These are phyloP conservation scores for Canna indica DNA, from an alignment of 176 grass and related monocot species.

Conservation along the genomic window DNA sequence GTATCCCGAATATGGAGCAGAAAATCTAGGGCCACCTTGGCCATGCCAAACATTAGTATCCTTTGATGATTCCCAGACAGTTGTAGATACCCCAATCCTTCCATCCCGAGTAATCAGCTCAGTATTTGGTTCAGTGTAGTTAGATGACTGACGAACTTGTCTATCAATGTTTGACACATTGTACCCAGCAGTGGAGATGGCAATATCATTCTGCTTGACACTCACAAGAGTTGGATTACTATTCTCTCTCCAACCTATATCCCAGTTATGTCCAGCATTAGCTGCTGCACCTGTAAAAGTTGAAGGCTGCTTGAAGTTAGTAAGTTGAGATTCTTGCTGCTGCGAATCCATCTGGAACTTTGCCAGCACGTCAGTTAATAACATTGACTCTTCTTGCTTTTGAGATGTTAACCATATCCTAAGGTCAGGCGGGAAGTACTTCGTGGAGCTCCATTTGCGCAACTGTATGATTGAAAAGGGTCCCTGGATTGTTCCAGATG, in stretches of 20 bases:
- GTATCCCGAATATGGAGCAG: conserved; percentile 27
- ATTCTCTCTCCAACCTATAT: conserved; percentile 1
- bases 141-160: conserved; percentile 19
- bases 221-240: conserved; percentile 18
- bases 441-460: conserved; percentile 45
- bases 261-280: conserved; percentile 14
- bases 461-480: conserved; percentile 81
- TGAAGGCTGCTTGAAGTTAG: conserved; percentile 19
- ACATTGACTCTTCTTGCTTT: conserved; percentile 63
- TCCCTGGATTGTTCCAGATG: conserved; percentile 70
- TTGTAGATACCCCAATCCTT: conserved; percentile 24
- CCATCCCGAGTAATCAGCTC: conserved; percentile 23
- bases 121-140: conserved; percentile 20
- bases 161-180: conserved; percentile 32
- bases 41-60: conserved; percentile 28
- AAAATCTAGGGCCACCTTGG: conserved; percentile 21
- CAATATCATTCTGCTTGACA: conserved; percentile 20
- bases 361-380: conserved; percentile 55
- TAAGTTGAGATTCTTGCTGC: conserved; percentile 23
- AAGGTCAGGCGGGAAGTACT: conserved; percentile 54
- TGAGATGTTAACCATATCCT: conserved; percentile 88
- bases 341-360: conserved; percentile 40
- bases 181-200: conserved; percentile 28
- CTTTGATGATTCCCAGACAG: conserved; percentile 29
- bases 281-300: conserved; percentile 16